Percentiles rank a stretch among this genome's conserved stretches.
phyloP scores from a whole-genome alignment of 257 asterid genomes.

The Solanum rostratum region DNA sequence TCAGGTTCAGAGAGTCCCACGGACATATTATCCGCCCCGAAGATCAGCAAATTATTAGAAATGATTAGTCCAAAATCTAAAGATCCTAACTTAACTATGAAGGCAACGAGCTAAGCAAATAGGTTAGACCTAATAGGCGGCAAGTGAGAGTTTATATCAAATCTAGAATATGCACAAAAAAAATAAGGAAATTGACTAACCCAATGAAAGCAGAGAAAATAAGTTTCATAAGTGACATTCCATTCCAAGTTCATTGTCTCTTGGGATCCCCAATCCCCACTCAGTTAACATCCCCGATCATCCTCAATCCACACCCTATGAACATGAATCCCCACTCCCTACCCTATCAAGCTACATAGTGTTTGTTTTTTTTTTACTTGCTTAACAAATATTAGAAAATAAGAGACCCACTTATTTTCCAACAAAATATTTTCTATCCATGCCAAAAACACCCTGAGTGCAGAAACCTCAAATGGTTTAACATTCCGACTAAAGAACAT shows the following conservation, averaged over 20 bases:
- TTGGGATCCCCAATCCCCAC: too few species aligned
- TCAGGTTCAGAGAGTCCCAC: background rate
- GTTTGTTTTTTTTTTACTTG: too few species aligned
- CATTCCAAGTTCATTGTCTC: too few species aligned
- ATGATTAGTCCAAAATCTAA: background rate
- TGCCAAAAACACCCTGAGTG: background rate
- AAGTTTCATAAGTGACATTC: background rate
- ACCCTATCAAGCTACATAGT: too few species aligned
- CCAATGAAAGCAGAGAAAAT: too few species aligned
- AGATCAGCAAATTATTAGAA: background rate
- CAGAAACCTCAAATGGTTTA: background rate
- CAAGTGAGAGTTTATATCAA: background rate
- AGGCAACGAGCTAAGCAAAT: background rate
- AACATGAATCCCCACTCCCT: too few species aligned
- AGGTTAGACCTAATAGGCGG: background rate
- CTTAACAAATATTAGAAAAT: background rate
- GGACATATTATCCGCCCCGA: background rate
- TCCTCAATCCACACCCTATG: too few species aligned
- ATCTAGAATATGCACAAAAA: background rate
- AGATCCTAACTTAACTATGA: background rate
- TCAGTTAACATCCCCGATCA: too few species aligned
- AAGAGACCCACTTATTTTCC: background rate
- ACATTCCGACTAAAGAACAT: background rate
- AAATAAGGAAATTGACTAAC: background rate
- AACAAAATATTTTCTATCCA: background rate